Evolutionary conservation across 2,329 filamentous ascomycete genomes (phyloP).

Genomic region (Calonectria pauciramosa): DNA sequence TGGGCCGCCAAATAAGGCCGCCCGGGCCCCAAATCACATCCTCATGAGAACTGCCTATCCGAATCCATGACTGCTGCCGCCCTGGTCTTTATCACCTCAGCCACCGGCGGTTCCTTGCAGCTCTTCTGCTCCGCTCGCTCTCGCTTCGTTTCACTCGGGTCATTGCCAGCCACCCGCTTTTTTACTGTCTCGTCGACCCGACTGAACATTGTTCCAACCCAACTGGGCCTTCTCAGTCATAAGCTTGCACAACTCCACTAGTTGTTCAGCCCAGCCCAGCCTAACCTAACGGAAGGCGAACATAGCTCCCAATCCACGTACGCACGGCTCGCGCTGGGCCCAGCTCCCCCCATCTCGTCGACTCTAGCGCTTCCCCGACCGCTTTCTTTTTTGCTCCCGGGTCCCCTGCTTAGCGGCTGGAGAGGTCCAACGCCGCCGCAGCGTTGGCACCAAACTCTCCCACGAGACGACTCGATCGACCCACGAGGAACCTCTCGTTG

Average conservation of each 20-base stretch:
- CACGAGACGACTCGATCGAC: conserved; percentile 7
- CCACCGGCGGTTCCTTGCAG: conserved; percentile 32
- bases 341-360: conserved; percentile 1
- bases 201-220: background rate
- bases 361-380: conserved; percentile 28
- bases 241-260: conserved; percentile 12
- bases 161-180: conserved; percentile 31
- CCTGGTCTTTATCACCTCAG: conserved; percentile 19
- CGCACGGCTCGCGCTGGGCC: conserved; percentile 1
- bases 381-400: conserved; percentile 24
- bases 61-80: background rate
- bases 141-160: conserved; percentile 18
- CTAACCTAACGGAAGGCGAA: conserved; percentile 12
- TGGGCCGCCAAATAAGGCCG: background rate
- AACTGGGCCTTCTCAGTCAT: background rate
- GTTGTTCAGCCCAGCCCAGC: conserved; percentile 15
- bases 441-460: conserved; percentile 7
- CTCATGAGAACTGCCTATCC: background rate
- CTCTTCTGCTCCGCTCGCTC: conserved; percentile 25
- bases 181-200: conserved; percentile 1
- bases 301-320: background rate
- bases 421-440: conserved; percentile 6
- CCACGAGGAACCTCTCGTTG: conserved; percentile 1
- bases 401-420: conserved; percentile 9
- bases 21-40: background rate